phyloP scores from a whole-genome alignment of 2,329 filamentous ascomycete species.

The Aspergillus hortae region DNA sequence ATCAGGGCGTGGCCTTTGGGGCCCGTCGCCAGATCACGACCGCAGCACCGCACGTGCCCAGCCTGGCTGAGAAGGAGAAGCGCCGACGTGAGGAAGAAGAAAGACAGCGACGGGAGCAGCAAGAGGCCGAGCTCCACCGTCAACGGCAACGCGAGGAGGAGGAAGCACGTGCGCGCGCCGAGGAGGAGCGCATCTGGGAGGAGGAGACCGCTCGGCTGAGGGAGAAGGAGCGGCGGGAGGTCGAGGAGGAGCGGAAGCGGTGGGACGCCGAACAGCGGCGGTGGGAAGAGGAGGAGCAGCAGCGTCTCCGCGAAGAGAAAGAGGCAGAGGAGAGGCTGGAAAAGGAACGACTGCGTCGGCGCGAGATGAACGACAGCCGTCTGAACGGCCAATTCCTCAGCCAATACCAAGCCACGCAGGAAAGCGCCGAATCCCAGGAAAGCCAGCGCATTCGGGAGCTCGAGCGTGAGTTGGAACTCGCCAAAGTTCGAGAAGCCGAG shows the following conservation, averaged over 20 bases:
- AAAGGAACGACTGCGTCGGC: conserved; percentile 62
- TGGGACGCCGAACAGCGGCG: conserved; percentile 56
- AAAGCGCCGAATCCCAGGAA: conserved; percentile 51
- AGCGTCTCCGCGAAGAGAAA: conserved; percentile 66
- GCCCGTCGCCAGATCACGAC: conserved; percentile 89
- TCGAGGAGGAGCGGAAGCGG: conserved; percentile 45
- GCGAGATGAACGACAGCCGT: conserved; percentile 60
- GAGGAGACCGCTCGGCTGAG: conserved; percentile 45
- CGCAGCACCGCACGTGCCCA: conserved; percentile 74
- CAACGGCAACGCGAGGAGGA: conserved; percentile 49
- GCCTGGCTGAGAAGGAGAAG: conserved; percentile 78
- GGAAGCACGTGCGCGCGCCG: conserved; percentile 42
- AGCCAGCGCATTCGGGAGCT: conserved; percentile 72
- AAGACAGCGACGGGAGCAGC: conserved; percentile 45
- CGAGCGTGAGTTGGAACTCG: conserved; percentile 67
- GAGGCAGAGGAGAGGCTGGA: conserved; percentile 66
- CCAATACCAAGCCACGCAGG: conserved; percentile 75
- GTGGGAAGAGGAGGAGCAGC: conserved; percentile 75
- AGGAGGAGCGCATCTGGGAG: conserved; percentile 47
- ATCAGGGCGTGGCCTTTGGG: conserved; percentile 89
- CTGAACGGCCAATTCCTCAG: conserved; percentile 81
- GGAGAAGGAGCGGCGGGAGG: conserved; percentile 48
- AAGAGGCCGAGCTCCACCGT: conserved; percentile 52
- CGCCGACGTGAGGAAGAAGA: conserved; percentile 57
- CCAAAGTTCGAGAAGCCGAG: conserved; percentile 62